phyloP scores from a whole-genome alignment of 257 asterid genomes.

The Lantana camara region DNA sequence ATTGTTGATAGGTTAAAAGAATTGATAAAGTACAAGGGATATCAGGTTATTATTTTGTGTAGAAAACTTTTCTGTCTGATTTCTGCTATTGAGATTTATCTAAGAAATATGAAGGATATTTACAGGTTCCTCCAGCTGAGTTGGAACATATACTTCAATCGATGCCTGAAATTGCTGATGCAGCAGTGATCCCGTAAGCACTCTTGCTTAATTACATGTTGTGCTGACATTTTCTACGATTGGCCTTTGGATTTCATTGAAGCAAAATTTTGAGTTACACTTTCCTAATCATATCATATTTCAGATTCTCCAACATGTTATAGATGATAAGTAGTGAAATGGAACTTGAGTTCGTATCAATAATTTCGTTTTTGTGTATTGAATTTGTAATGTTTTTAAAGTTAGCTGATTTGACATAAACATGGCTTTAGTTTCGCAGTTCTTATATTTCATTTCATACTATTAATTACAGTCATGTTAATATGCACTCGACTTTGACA shows the following conservation, averaged over 20 bases:
- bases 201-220: neutral
- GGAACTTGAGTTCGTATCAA: neutral
- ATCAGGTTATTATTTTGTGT: conserved; percentile 55
- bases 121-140: conserved; percentile 96
- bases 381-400: no score
- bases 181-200: conserved; percentile 94
- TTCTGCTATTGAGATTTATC: neutral
- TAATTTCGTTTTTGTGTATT: no score
- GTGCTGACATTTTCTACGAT: neutral
- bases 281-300: no score
- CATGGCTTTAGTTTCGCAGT: no score
- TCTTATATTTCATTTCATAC: no score
- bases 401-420: no score
- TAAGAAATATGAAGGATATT: neutral
- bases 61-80: neutral
- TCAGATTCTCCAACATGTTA: neutral
- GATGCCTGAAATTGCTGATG: conserved; percentile 79
- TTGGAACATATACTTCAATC: conserved; percentile 87
- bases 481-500: no score
- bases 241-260: no score
- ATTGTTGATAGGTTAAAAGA: conserved; percentile 91
- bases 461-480: no score
- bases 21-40: conserved; percentile 88
- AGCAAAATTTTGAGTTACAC: no score
- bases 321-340: neutral